Percentiles rank a stretch among this genome's conserved stretches.
phyloP scores from a whole-genome alignment of 2,329 filamentous ascomycete species.

The Triangularia verruculosa region DNA sequence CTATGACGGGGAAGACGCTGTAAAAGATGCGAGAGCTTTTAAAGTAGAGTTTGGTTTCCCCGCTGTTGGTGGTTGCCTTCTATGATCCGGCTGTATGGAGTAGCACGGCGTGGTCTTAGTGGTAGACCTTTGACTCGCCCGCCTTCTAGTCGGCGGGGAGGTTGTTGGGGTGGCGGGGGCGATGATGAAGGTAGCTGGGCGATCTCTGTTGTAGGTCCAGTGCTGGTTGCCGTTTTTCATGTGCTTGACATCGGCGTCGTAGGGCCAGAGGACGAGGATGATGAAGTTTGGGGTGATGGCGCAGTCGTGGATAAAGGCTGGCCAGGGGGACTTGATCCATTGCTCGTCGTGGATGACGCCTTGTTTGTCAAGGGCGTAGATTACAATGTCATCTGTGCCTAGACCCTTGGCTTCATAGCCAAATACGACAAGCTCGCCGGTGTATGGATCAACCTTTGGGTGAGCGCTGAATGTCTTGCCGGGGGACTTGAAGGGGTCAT shows the following conservation, averaged over 20 bases:
- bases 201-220: conserved; percentile 35
- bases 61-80: conserved; percentile 31
- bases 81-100: conserved; percentile 43
- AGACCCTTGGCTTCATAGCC: conserved; percentile 43
- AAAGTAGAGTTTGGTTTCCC: conserved; percentile 36
- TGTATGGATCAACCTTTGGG: conserved; percentile 41
- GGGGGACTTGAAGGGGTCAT: conserved; percentile 37
- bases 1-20: conserved; percentile 28
- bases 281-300: conserved; percentile 42
- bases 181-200: conserved; percentile 22
- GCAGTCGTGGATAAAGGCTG: conserved; percentile 43
- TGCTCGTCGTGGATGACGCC: conserved; percentile 32
- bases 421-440: conserved; percentile 39
- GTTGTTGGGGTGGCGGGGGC: conserved; percentile 18
- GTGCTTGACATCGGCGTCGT: conserved; percentile 33
- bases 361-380: conserved; percentile 31
- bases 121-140: conserved; percentile 23
- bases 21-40: background rate
- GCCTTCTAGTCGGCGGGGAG: conserved; percentile 26
- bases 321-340: conserved; percentile 33
- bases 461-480: conserved; percentile 40
- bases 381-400: conserved; percentile 38
- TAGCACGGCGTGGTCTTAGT: conserved; percentile 33
- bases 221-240: conserved; percentile 40
- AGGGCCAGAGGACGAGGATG: conserved; percentile 29